Base-by-base conservation (phyloP, 2,329 filamentous ascomycete genomes). In the Fusarium concolor region DNA sequence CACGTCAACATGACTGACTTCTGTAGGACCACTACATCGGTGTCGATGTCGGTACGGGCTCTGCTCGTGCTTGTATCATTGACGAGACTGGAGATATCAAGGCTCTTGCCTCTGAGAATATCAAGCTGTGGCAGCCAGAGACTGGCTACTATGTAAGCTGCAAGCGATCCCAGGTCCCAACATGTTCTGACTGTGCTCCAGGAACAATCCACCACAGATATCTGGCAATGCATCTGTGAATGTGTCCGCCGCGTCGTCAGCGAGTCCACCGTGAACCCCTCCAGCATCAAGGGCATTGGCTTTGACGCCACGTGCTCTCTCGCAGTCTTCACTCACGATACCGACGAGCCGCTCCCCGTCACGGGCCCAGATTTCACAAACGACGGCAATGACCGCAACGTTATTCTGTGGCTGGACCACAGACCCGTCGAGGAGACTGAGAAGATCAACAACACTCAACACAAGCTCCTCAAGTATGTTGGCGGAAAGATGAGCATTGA, bases 301-400 rank as follows among this genome's bases (percentile, higher is more conserved):
- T 98, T 99, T 79, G 96, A 99, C 79, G 96, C 96, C 22, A 99
- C 96, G n/a, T 99, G 96, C 84, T 99, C 96, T 18, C 88, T 99
- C 28, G 88, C 94, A 31, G 94, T 98, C 71, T 97, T 99, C 81
- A 87, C 90, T 56, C 85, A 92, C 76, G 93, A 97, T 73, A 97
- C 93, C 6, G 92, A 97, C 78, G 92, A 97, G 80, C 96, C 96
- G 3, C 85, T 97, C 46, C 86, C 91, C n/a, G 93, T 99, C 22
- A 97, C 94, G 3, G 93, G 92, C 0, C 94, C 94, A 4, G 88
- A 92, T 72, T 98, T 97, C 74, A 57, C 71, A 57, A 87, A 92
- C 72, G 90, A 91, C 71, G 90, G 89, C 56, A 91, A 94, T 72
- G 93, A 97, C 78, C 92, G 94, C 71, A 99, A 99, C 77, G 92